Base-by-base conservation (phyloP, 805 yeast genomes). In the Metschnikowia arizonensis region DNA sequence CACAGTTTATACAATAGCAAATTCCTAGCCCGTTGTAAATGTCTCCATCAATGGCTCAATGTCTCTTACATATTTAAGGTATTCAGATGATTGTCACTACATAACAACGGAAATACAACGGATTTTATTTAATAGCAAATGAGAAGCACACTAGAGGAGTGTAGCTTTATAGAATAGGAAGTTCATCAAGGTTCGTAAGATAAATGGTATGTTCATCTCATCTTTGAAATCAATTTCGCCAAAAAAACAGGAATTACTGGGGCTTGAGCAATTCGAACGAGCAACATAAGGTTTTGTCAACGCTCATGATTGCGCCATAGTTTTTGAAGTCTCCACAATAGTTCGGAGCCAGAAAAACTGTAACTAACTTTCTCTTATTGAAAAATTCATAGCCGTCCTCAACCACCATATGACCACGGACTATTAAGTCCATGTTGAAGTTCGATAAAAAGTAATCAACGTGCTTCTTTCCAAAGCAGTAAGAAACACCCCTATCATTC, bases 341-440 rank as follows among this genome's bases (percentile, higher is more conserved):
- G 59, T 86, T 86, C 3, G 95, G 95, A 3, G 93, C 95, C 49
- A 83, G 78, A 57, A 86, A 86, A 1, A 86, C 81, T 0, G 95
- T 86, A 1, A 86, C 93, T 46, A 86, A 68, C 60, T 81, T 81
- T 56, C 88, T 69, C 58, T 79, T 82, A 49, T 82, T 82, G 62
- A 83, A 86, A 60, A 86, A 86, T 60, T 86, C 93, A 60, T 86
- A 86, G 2, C 95, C 95, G 60, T 86, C 91, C 61, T 86, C 91
- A 31, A 86, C 95, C 36, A 86, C 93, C 95, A 86, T 86, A 61
- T 86, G 95, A 6, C 91, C 95, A 57, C 95, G 69, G 37, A 85
- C 87, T 50, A 86, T 79, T 59, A 86, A 66, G 64, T 86, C 95
- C 65, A 86, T 81, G 44, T 82, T 79, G 61, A 85, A 85, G 31